A percentile compares a stretch with the other conserved stretches of the same genome.
Evolutionary conservation across 2,329 filamentous ascomycete genomes (phyloP).

Genomic region (Penicillium brevicompactum): DNA sequence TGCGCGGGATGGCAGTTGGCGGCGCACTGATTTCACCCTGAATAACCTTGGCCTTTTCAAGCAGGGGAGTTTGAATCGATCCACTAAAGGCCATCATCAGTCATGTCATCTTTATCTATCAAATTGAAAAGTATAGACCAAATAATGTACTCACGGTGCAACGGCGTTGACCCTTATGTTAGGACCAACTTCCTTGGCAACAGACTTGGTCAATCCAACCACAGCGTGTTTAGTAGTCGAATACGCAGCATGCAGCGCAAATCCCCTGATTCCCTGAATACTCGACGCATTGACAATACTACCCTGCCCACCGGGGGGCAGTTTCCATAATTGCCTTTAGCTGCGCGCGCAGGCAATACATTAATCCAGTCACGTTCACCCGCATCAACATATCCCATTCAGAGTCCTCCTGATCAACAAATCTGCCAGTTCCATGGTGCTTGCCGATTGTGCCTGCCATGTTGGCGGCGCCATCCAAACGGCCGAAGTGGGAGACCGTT

Average conservation of each 20-base stretch:
- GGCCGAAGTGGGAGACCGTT: conserved; percentile 39
- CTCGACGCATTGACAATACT: conserved; percentile 60
- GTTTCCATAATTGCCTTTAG: conserved; percentile 43
- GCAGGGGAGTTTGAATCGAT: conserved; percentile 36
- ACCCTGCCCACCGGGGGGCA: conserved; percentile 33
- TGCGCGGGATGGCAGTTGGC: conserved; percentile 28
- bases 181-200: conserved; percentile 41
- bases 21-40: conserved; percentile 19
- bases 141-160: conserved; percentile 39
- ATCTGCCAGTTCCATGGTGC: conserved; percentile 28
- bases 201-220: conserved; percentile 38
- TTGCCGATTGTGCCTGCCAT: conserved; percentile 41
- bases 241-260: conserved; percentile 34
- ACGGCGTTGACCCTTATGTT: conserved; percentile 46
- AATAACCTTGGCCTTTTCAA: conserved; percentile 29
- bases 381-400: conserved; percentile 47
- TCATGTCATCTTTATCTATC: not conserved
- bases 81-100: conserved; percentile 24
- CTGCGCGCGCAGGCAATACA: conserved; percentile 56
- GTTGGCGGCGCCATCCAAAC: conserved; percentile 45
- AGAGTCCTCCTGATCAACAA: conserved; percentile 40
- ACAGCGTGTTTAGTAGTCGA: conserved; percentile 38
- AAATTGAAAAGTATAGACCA: not conserved
- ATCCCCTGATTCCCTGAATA: conserved; percentile 44
- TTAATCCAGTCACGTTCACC: conserved; percentile 52